These are phyloP conservation scores for Lipomyces orientalis DNA, from an alignment of 805 yeast species.

Conservation along the genomic window DNA sequence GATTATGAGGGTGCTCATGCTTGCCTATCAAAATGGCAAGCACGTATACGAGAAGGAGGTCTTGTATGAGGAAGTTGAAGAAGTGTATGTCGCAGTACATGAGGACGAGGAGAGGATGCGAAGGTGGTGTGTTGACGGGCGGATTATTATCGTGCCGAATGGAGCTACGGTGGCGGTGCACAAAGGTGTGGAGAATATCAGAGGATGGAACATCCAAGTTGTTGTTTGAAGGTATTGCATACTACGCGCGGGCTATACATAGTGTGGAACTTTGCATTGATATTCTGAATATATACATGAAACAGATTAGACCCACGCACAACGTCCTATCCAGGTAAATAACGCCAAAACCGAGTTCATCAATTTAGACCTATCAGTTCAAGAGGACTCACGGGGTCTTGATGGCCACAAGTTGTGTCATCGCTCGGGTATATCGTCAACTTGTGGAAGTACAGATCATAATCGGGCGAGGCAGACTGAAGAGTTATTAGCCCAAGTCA, in stretches of 20 bases:
- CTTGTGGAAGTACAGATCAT: neutral
- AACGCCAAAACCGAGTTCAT: constrained; percentile 1
- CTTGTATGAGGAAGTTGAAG: constrained; percentile 49
- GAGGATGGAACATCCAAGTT: constrained; percentile 38
- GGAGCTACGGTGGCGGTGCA: constrained; percentile 31
- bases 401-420: neutral
- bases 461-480: neutral
- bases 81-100: constrained; percentile 42
- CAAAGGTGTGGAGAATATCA: constrained; percentile 28
- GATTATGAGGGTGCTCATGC: constrained; percentile 60
- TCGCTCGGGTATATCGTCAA: neutral
- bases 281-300: neutral
- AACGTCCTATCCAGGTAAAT: neutral
- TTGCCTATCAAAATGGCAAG: constrained; percentile 61
- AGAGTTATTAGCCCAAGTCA: neutral
- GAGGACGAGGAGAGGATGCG: constrained; percentile 51
- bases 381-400: neutral
- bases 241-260: neutral
- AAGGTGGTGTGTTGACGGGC: constrained; percentile 69
- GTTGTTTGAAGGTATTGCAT: constrained; percentile 26
- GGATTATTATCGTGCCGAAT: constrained; percentile 49
- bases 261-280: neutral
- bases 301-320: neutral
- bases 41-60: constrained; percentile 61
- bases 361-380: neutral